Percentiles rank a stretch among this genome's conserved stretches.
Evolutionary conservation across 257 asterid species (phyloP).

Genomic region (Buddleja alternifolia): DNA sequence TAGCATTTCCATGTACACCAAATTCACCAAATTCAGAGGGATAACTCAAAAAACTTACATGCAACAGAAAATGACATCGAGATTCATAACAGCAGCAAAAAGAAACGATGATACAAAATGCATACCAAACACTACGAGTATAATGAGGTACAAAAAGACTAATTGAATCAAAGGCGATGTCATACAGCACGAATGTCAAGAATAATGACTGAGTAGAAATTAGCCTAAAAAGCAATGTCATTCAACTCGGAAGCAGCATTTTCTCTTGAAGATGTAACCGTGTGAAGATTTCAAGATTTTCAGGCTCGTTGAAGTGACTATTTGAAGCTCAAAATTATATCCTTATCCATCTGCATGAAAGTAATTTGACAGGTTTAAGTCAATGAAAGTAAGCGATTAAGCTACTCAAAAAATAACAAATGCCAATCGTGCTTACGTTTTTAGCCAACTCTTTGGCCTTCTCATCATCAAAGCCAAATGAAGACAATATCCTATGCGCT

Average conservation of each 20-base stretch:
- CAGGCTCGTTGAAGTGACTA: slow-evolving; percentile 27
- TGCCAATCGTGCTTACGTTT: slow-evolving; percentile 46
- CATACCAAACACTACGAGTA: neutral
- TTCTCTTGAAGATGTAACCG: slow-evolving; percentile 22
- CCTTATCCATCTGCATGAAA: slow-evolving; percentile 72
- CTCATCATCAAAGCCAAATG: slow-evolving; percentile 75
- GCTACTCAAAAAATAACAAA: neutral
- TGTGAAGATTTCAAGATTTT: slow-evolving; percentile 17
- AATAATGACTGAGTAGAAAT: neutral
- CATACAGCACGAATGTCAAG: slow-evolving; percentile 10
- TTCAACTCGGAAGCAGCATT: neutral
- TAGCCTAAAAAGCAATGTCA: slow-evolving; percentile 12
- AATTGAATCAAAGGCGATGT: neutral
- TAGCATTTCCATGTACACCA: no score
- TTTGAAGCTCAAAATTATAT: slow-evolving; percentile 53
- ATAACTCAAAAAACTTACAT: no score
- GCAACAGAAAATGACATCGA: no score
- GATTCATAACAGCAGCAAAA: no score
- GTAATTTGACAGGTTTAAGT: slow-evolving; percentile 24
- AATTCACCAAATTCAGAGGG: no score
- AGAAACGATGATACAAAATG: neutral
- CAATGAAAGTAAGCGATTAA: slow-evolving; percentile 13
- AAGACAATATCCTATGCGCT: slow-evolving; percentile 68
- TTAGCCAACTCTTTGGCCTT: slow-evolving; percentile 81
- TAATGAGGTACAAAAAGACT: neutral